Evolutionary conservation across 208 protist species (phyloP).

Genomic region (Leptomonas seymouri): DNA sequence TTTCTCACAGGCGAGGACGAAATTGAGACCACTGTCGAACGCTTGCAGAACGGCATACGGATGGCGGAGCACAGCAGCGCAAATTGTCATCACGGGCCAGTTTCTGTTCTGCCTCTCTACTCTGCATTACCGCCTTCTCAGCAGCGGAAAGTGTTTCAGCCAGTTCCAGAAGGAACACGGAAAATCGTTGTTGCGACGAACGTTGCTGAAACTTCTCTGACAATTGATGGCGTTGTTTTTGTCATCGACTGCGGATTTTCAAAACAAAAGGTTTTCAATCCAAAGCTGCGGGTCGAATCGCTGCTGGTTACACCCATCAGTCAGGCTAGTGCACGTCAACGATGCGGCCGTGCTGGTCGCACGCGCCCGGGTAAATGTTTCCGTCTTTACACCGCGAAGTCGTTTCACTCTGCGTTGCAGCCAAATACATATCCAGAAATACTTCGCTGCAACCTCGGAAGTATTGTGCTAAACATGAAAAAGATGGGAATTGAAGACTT

Average conservation of each 20-base stretch:
- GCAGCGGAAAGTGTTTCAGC: constrained; percentile 98
- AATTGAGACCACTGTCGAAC: constrained; percentile 98
- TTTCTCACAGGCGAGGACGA: constrained; percentile 99
- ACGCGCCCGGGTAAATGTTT: constrained; percentile 98
- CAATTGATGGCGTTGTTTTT: constrained; percentile 99
- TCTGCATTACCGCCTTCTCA: constrained; percentile 97
- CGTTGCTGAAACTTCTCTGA: constrained; percentile 99
- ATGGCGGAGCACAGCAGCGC: constrained; percentile 82
- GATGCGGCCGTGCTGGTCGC: constrained; percentile 95
- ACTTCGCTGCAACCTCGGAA: constrained; percentile 97
- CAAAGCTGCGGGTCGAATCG: constrained; percentile 97
- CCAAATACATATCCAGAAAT: constrained; percentile 97
- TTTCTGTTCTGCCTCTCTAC: constrained; percentile 98
- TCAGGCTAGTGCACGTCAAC: constrained; percentile 96
- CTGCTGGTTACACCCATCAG: constrained; percentile 97
- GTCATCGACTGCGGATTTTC: constrained; percentile 98
- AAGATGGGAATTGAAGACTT: constrained; percentile 98
- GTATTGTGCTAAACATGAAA: constrained; percentile 97
- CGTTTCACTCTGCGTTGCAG: constrained; percentile 95
- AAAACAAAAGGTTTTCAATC: constrained; percentile 98
- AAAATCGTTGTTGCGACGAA: constrained; percentile 99
- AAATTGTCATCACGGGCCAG: constrained; percentile 73
- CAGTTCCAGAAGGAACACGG: constrained; percentile 78
- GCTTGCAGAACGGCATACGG: constrained; percentile 87
- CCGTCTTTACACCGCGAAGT: constrained; percentile 96